Conservation (phyloP, 345 rosid species). For the Moricandia arvensis region DNA sequence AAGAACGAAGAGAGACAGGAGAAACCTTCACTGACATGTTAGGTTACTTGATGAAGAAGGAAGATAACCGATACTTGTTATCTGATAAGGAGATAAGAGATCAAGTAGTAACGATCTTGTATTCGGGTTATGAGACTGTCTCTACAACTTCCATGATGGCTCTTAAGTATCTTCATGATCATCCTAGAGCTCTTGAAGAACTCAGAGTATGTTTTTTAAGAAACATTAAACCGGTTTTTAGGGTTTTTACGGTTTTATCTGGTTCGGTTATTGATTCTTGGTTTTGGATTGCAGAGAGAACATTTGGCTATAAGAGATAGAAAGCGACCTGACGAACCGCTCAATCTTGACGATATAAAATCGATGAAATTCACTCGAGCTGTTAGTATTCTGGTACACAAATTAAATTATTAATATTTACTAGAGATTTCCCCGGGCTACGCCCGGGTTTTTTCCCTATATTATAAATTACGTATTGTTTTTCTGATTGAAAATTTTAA, state of each 20-base stretch:
- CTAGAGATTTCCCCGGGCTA: too few relatives aligned
- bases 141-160: constrained; percentile 95
- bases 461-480: too few relatives aligned
- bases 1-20: constrained; percentile 53
- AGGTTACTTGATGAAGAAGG: constrained; percentile 58
- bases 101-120: constrained; percentile 73
- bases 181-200: constrained; percentile 66
- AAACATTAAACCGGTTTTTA: neutral
- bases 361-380: constrained; percentile 90
- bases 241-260: neutral
- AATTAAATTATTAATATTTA: neutral
- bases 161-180: constrained; percentile 80
- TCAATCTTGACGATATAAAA: constrained; percentile 61
- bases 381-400: constrained; percentile 43
- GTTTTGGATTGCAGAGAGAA: constrained; percentile 56
- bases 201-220: constrained; percentile 53
- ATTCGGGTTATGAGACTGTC: constrained; percentile 85
- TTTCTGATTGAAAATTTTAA: too few relatives aligned
- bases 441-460: too few relatives aligned
- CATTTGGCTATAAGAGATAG: constrained; percentile 61
- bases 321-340: constrained; percentile 66
- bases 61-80: constrained; percentile 45
- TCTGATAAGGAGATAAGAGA: constrained; percentile 70
- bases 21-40: constrained; percentile 62
- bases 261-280: neutral